Base-by-base conservation (phyloP, 352 stramenopile species). In the Phytophthora boehmeriae region DNA sequence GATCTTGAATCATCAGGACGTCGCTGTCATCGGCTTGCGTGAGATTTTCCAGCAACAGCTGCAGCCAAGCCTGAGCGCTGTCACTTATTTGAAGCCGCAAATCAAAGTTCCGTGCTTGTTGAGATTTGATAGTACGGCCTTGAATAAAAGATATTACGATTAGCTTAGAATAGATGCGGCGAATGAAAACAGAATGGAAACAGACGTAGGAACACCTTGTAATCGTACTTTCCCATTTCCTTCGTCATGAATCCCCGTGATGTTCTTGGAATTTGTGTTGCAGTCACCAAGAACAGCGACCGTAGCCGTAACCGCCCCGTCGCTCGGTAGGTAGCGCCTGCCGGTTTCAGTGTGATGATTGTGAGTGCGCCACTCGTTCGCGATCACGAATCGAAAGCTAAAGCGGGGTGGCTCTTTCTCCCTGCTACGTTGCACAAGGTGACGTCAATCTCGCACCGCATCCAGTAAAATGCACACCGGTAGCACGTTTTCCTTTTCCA, bases 1-100 rank as follows among this genome's bases (percentile, higher is more conserved):
- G 23, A 11, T 63, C 44, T 36, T 63, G 54, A 23, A 51, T 39
- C 23, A 63, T 2, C 1, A 63, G 8, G 10, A 55, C 54, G 20
- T 63, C 46, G 8, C 13, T 46, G 2, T 22, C 36, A 19, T 56
- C 27, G 2, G 56, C 19, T 19, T 56, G 55, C 20, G 44, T 27
- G 6, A 56, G 19, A 1, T n/a, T 5, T 25, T 63, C 45, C 2
- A 63, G 45, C 5, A 63, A 9, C 4, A 51, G 34, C 19, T 63
- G 50, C 0, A 52, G 11, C 10, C 36, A 46, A 5, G 38, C 46
- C 39, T 56, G 30, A 16, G 46, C 22, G 23, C 44, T n/a, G 36
- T 45, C 5, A 19, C 20, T 2, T 32, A 14, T 48, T 63, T 35
- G 23, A 55, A 35, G 2, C 27, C 2, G 1, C 54, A 45, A 8